phyloP scores from a whole-genome alignment of 371 early-diverging fungal species.

The Batkoa obscura region DNA sequence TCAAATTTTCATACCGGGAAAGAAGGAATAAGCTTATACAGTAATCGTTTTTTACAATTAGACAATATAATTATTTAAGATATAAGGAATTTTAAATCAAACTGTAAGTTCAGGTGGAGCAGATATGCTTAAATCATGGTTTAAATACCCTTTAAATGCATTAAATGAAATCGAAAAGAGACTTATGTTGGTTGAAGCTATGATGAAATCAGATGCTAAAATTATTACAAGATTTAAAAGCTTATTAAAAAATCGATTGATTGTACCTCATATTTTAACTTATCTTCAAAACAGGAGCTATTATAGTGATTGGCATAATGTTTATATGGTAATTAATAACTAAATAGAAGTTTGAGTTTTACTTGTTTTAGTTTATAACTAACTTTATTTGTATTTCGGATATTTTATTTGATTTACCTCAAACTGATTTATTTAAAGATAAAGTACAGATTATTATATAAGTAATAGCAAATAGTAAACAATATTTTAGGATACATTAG shows the following conservation, averaged over 20 bases:
- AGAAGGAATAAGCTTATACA: background rate
- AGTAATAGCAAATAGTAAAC: no score
- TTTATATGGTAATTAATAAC: background rate
- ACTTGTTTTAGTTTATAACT: no score
- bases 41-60: background rate
- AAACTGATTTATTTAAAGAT: no score
- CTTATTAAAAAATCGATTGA: background rate
- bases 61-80: background rate
- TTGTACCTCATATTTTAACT: background rate
- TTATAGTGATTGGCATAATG: background rate
- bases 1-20: background rate
- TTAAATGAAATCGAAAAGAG: background rate
- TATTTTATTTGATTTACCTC: no score
- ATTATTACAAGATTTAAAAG: background rate
- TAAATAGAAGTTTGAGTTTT: no score
- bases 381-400: no score
- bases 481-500: no score
- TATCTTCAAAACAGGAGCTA: background rate
- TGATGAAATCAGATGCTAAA: background rate
- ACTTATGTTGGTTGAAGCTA: background rate
- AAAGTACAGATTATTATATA: no score
- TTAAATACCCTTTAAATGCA: background rate
- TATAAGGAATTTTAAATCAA: conserved; percentile 2
- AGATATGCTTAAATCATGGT: background rate
- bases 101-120: background rate